Evolutionary conservation across 2,329 filamentous ascomycete genomes (phyloP), one percentile per base, ranked within the genome.

Genomic region (Botryotinia globosa): DNA sequence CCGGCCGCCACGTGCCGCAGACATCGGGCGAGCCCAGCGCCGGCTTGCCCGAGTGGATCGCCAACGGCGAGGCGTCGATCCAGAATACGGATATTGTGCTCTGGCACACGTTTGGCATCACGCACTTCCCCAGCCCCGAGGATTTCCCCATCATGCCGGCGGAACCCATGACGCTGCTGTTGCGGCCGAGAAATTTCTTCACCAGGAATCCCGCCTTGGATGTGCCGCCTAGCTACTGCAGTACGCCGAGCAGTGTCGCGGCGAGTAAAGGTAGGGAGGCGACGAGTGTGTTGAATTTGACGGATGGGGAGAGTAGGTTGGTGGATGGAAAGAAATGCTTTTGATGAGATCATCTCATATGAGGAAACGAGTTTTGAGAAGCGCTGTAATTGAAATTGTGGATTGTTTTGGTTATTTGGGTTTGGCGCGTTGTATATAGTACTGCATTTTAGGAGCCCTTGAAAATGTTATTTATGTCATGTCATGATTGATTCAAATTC

Each of bases 111-210:
- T 98, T 97, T 79, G 94, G 94, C 51, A 86, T 97, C 51, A 95
- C 92, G 0, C 94, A 97, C 81, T 95, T 97, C 85, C 94, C 94
- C 0, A 85, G 92, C 0, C 94, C 94, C 0, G 94, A 98, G 80
- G 94, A 97, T 82, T 97, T 93, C 84, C 94, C 94, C 44, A 86
- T 97, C 77, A 97, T 97, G 94, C 94, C 94, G 0, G 92, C 89
- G 0, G 92, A 94, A 84, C 92, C 93, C 0, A 94, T 97, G 87
- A 87, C 85, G 77, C 83, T 89, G n/a, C 82, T 85, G 70, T 80
- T 89, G 74, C 86, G 88, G 75, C 87, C 87, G 0, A 84, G 87
- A 18, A 88, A 89, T 77, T 89, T 89, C 82, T 88, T 88, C 74
- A 82, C 84, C 48, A 85, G 83, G 80, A 89, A 89, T 71, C 87